Evolutionary conservation across 2,329 filamentous ascomycete genomes (phyloP).

Genomic region (Pseudogymnoascus sp.): DNA sequence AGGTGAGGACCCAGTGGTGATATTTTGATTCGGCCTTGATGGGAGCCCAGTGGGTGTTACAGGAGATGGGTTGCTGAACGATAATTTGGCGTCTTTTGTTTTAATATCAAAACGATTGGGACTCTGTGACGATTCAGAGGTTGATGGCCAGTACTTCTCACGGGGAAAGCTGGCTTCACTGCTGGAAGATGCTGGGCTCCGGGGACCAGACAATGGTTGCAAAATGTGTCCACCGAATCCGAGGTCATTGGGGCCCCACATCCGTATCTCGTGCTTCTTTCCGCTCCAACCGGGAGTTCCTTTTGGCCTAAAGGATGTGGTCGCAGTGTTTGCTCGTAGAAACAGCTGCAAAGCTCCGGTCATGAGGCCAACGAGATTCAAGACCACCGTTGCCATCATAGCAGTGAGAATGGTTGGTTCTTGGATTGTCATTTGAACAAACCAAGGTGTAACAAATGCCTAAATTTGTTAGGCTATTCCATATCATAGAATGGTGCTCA

Average conservation of each 20-base stretch:
- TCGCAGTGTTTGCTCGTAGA: constrained; percentile 53
- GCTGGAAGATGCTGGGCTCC: constrained; percentile 8
- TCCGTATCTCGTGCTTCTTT: constrained; percentile 40
- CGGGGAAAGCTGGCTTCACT: not conserved
- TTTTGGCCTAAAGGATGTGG: constrained; percentile 45
- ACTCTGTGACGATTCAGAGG: not conserved
- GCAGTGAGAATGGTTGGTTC: constrained; percentile 42
- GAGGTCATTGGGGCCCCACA: constrained; percentile 36
- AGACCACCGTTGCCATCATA: constrained; percentile 57
- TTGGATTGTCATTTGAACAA: constrained; percentile 47
- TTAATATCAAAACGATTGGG: not conserved
- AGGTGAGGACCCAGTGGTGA: not conserved
- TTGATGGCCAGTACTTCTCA: not conserved
- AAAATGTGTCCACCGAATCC: constrained; percentile 22
- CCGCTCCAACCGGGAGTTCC: constrained; percentile 39
- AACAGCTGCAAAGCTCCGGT: constrained; percentile 60
- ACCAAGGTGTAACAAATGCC: constrained; percentile 56
- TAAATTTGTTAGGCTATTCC: constrained; percentile 28
- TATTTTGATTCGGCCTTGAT: constrained; percentile 10
- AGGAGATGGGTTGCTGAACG: constrained; percentile 14
- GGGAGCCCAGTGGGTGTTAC: constrained; percentile 14
- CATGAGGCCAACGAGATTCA: constrained; percentile 58
- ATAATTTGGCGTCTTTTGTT: constrained; percentile 18
- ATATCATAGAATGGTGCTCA: constrained; percentile 14
- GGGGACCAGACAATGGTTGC: constrained; percentile 22